These are phyloP conservation scores for Macrolepiota fuliginosa DNA, from an alignment of 768 basidiomycete genomes.

Conservation along the genomic window DNA sequence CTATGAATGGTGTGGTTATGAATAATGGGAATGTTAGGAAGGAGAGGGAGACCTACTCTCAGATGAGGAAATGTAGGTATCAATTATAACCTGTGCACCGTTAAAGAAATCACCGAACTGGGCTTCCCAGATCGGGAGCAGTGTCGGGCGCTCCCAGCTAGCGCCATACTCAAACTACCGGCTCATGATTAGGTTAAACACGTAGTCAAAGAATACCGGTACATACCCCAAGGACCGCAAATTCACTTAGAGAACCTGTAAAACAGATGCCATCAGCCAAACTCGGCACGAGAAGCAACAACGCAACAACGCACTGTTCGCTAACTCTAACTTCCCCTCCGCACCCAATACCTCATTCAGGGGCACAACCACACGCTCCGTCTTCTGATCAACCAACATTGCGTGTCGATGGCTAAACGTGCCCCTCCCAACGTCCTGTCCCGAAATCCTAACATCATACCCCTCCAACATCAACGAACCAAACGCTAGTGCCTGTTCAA, in stretches of 20 bases:
- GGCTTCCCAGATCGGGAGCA: slow-evolving; percentile 90
- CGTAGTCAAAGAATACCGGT: not conserved
- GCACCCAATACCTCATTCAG: slow-evolving; percentile 68
- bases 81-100: slow-evolving; percentile 86
- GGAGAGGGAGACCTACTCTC: slow-evolving; percentile 60
- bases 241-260: slow-evolving; percentile 81
- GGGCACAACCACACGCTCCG: slow-evolving; percentile 77
- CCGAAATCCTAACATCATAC: slow-evolving; percentile 83
- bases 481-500: slow-evolving; percentile 73
- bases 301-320: slow-evolving; percentile 64
- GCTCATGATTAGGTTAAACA: slow-evolving; percentile 1
- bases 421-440: slow-evolving; percentile 90
- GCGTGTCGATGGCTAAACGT: slow-evolving; percentile 91
- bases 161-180: slow-evolving; percentile 86
- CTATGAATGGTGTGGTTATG: slow-evolving; percentile 31
- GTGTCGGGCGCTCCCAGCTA: slow-evolving; percentile 82
- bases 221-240: slow-evolving; percentile 83
- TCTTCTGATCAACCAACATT: slow-evolving; percentile 88
- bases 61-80: slow-evolving; percentile 82
- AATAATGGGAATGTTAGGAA: not conserved
- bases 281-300: not conserved
- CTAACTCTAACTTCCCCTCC: slow-evolving; percentile 74
- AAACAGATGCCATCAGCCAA: not conserved
- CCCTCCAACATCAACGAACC: slow-evolving; percentile 84
- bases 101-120: slow-evolving; percentile 97